Evolutionary conservation across 306 rosid genomes (phyloP), one percentile per base, ranked within the genome.

Genomic region (Erythrophleum fordii): DNA sequence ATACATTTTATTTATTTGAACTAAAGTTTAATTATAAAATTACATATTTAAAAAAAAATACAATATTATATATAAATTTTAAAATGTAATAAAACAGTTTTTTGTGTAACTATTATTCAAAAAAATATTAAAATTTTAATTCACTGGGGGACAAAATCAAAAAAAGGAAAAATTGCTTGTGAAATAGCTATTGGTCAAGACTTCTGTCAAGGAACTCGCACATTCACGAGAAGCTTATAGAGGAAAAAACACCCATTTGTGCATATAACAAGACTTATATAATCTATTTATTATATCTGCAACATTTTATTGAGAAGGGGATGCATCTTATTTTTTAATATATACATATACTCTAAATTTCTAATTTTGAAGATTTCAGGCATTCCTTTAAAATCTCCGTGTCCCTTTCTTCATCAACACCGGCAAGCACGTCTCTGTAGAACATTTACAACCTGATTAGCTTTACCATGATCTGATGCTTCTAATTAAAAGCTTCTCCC

Each of bases 361-460:
- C 73, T 53, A 5, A 14, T 22, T 35, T 73, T 41, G 90, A 81
- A 74, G 97, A 86, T 68, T 52, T 83, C 53, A 91, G 89, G 65
- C 87, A 87, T 56, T 92, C 94, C 76, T 73, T 86, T 66, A 88
- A 73, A 25, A 90, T 83, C 77, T 92, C 94, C 71, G 83, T 80
- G 72, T 80, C 92, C 85, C 88, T 82, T 71, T 91, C 88, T 88
- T 86, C 97, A 87, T 77, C 31, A 52, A 26, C 65, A 12, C 35
- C 66, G 0, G 35, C 66, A 60, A 60, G n/a, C 37, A 60, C 39
- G 8, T 13, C 39, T 60, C 66, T 8, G 77, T 92, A 89, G 82
- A 88, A 89, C 86, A 58, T 83, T 78, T 89, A 90, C 88, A 94
- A 48, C 87, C 94, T 78, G 31, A 16, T 7, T 12, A 92, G 93